phyloP scores from a whole-genome alignment of 148 eudicot species.

The Persicaria tinctoria region DNA sequence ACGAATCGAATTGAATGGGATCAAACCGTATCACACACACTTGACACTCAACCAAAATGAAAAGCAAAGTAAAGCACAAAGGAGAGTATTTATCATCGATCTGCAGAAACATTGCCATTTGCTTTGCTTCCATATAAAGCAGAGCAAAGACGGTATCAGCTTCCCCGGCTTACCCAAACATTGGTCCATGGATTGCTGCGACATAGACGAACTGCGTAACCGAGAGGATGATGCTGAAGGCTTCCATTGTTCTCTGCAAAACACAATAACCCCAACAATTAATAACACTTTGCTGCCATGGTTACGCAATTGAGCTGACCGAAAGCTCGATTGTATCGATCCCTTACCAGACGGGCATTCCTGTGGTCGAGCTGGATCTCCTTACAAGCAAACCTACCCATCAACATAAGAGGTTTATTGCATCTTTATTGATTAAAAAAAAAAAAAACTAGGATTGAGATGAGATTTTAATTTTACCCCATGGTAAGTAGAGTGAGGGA shows the following conservation, averaged over 20 bases:
- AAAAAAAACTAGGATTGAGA: not conserved
- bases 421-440: not conserved
- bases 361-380: constrained; percentile 57
- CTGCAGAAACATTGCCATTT: not conserved
- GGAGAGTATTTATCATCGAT: not conserved
- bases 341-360: constrained; percentile 55
- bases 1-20: not conserved
- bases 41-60: not conserved
- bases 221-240: constrained; percentile 21
- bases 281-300: too few relatives aligned
- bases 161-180: not conserved
- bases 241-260: constrained; percentile 25
- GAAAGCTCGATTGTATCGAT: too few relatives aligned
- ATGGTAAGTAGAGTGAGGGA: constrained; percentile 71
- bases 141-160: not conserved
- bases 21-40: not conserved
- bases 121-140: not conserved
- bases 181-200: constrained; percentile 1
- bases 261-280: too few relatives aligned
- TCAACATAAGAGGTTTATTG: not conserved
- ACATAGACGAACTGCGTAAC: constrained; percentile 16
- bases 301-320: not conserved
- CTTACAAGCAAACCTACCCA: constrained; percentile 51
- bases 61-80: not conserved
- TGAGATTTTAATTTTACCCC: constrained; percentile 42